Percentiles rank a stretch among this genome's conserved stretches.
phyloP scores from a whole-genome alignment of 2,329 filamentous ascomycete species.

The Huntiella bhutanensis region DNA sequence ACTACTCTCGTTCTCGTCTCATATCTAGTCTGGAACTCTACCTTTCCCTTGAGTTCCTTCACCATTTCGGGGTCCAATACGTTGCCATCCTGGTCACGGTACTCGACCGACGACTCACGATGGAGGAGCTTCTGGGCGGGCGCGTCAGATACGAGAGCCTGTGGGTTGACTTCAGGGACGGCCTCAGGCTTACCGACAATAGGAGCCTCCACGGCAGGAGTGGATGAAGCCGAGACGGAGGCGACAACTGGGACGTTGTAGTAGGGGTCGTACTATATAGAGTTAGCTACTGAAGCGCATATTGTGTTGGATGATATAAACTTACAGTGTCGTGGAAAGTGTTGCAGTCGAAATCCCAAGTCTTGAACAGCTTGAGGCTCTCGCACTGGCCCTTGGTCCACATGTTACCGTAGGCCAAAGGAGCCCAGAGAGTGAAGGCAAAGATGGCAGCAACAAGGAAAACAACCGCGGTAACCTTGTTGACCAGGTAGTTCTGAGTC shows the following conservation, averaged over 20 bases:
- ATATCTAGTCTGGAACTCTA: constrained; percentile 87
- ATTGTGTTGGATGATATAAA: constrained; percentile 16
- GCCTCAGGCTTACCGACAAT: constrained; percentile 15
- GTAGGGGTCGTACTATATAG: constrained; percentile 30
- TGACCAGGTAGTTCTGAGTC: constrained; percentile 47
- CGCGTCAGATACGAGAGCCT: constrained; percentile 25
- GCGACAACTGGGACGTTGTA: constrained; percentile 15
- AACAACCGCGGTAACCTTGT: constrained; percentile 50
- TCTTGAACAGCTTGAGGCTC: constrained; percentile 66
- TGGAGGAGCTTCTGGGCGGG: constrained; percentile 31
- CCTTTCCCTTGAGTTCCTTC: constrained; percentile 68
- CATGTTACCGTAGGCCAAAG: constrained; percentile 76
- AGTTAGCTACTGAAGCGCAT: background rate
- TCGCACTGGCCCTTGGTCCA: constrained; percentile 86
- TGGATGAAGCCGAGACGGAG: constrained; percentile 10
- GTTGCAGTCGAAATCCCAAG: constrained; percentile 98
- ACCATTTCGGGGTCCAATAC: constrained; percentile 71
- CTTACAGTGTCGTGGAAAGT: constrained; percentile 75
- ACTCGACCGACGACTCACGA: constrained; percentile 72
- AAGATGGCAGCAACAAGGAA: constrained; percentile 59
- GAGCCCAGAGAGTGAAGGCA: constrained; percentile 70
- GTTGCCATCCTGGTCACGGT: constrained; percentile 87
- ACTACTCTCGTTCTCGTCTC: constrained; percentile 82
- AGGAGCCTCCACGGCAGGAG: background rate
- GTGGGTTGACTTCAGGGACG: constrained; percentile 6